Base-by-base conservation (phyloP, 306 rosid species). In the Pueraria montana region DNA sequence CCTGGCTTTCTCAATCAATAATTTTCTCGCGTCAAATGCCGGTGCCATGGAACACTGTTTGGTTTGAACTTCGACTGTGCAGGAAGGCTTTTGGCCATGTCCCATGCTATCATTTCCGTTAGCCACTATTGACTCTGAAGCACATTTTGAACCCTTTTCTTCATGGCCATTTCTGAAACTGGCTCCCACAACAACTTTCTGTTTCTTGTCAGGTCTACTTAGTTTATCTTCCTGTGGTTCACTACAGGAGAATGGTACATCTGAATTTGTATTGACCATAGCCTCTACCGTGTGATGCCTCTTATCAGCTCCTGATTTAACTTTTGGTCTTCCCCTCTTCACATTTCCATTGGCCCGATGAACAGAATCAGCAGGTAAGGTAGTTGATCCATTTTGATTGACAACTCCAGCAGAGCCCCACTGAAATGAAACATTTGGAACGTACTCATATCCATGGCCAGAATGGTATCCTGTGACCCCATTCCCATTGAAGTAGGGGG, bases 1-100 rank as follows among this genome's bases (percentile, higher is more conserved):
- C 87, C 97, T 92, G 72, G 98, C 99, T 84, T 89, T 94, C 83
- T 92, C 95, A 45, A 94, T 90, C 91, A 92, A 83, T 87, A 96
- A 67, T 83, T 91, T 94, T 81, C 97, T 91, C 12, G 90, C 90
- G 79, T 96, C 97, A 77, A 92, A 91, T 70, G 92, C 88, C 0
- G 98, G 99, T 69, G 97, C 91, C 80, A 82, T 26, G 40, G 91
- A 84, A 83, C 45, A 81, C 64, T 90, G 98, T 84, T 87, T 92
- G 43, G 72, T 73, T 50, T 77, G 93, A 83, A 85, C 86, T 83
- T 93, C 99, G 71, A 38, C 74, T 12, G 87, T 21, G 24, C 84
- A 7, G 27, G 87, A 78, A 83, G 59, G 77, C 82, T 85, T 90
- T 76, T 82, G 91, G 79, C 85, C 92, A 48, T 56, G 84, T 67